Evolutionary conservation across 129 eudicot genomes (phyloP), one percentile per base, ranked within the genome.

Genomic region (Logfia minima): DNA sequence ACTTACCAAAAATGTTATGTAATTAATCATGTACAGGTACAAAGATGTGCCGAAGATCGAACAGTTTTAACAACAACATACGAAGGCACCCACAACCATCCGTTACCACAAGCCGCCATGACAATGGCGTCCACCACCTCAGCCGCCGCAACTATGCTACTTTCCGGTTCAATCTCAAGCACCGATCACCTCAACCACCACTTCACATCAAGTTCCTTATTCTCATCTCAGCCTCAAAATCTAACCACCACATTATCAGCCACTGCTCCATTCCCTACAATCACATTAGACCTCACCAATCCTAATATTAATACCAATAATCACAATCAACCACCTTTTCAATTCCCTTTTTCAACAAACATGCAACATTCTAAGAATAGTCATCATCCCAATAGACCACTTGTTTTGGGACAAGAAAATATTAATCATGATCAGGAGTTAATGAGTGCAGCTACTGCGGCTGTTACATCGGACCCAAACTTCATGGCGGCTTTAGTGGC

Each of bases 81-180:
- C 53, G 95, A 89, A 81, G 95, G 91, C 22, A 81, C 74, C 1
- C 95, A 89, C 85, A 86, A 86, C 85, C 91, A 89, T 24, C 89
- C 85, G 2, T 75, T 89, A 24, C 94, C 94, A 28, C 73, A 84
- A 41, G 83, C 91, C 3, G 95, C 91, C 64, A 55, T 78, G 75
- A 5, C 89, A 24, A 89, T 89, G 95, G 89, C 95, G 8, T 82
- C 87, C 66, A 85, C 91, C 51, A 87, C 91, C 69, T 82, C 91
- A 4, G 89, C 91, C 9, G 91, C 95, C 7, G 89, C 88, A 68
- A 80, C 89, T 1, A 84, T 78, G 88, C 74, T 89, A 22, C 83
- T 86, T 28, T 80, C 91, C 0, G 91, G 95, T 10, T 80, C 91
- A 19, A 75, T 79, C 70, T 73, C 89, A 14, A 70, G 82, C 70